Base-by-base conservation (phyloP, 2,329 filamentous ascomycete species). In the Pyrenochaeta sp. region DNA sequence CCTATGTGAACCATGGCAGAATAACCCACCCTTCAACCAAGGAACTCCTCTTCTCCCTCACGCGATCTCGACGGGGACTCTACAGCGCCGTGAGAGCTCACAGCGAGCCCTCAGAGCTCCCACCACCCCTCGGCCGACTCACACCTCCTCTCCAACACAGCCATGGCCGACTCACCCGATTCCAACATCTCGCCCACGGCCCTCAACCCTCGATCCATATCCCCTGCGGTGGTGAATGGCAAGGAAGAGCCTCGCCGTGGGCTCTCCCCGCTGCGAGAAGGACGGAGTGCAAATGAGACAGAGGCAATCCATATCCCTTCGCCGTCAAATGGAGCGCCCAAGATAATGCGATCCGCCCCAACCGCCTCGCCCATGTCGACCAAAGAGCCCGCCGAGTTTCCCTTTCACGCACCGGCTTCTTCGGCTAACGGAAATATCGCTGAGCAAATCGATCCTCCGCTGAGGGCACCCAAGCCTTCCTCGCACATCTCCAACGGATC, bases 361-460 rank as follows among this genome's bases (percentile, higher is more conserved):
- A 71, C 70, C 7, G 69, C 63, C 53, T 70, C 72, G 50, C 64
- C 66, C 32, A 43, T 67, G 35, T 59, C 67, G 2, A 32, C 54
- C 39, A 56, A 64, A 10, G 72, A 75, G 50, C 64, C 68, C n/a
- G 47, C 51, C 49, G 74, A 74, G 39, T 77, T 77, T 43, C 75
- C 75, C 41, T 77, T 77, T 64, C 49, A 71, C 51, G 56, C 53
- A 11, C 50, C 66, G 7, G 39, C 61, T 27, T 36, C 61, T 9
- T 55, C 50, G 12, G 40, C 56, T n/a, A 63, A 61, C 43, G 60
- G 56, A 15, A 58, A 51, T 14, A 62, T 60, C 3, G 63, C 61
- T 47, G 55, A 65, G 9, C 51, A 59, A 9, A 49, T 49, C 23
- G 62, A 66, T 21, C 37, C 60, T n/a, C 43, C 54, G n/a, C 15